These are phyloP conservation scores for Rhizopogon sp. DNA, from an alignment of 768 basidiomycete species.

Conservation along the genomic window DNA sequence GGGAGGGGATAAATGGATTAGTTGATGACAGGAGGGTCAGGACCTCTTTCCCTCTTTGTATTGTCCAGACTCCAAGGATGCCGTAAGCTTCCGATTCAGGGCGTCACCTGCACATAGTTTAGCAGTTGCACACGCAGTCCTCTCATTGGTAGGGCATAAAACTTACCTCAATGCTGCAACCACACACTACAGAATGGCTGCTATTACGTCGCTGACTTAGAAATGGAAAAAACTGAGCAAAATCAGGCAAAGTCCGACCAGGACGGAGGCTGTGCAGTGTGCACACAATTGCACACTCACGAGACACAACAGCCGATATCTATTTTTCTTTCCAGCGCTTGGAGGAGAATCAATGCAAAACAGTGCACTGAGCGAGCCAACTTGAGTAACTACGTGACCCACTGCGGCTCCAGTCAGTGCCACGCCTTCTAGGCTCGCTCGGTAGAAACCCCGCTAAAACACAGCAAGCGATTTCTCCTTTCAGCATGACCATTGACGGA, in stretches of 20 bases:
- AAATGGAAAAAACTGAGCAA: neutral
- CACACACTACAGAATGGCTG: neutral
- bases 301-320: no score
- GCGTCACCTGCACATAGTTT: neutral
- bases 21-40: neutral
- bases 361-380: no score
- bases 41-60: constrained; percentile 16
- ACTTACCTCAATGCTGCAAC: neutral
- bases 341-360: no score
- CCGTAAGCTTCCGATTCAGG: constrained; percentile 7
- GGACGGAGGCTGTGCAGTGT: neutral
- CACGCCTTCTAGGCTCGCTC: no score
- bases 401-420: no score
- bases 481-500: no score
- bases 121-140: neutral
- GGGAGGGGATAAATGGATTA: neutral
- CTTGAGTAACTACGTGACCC: no score
- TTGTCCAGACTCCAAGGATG: neutral
- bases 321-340: no score
- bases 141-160: neutral
- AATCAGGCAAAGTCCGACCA: neutral
- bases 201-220: neutral
- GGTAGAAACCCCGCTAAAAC: no score
- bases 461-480: no score
- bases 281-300: no score